A percentile compares a stretch with the other conserved stretches of the same genome.
phyloP scores from a whole-genome alignment of 352 stramenopile genomes.

The Pythium coloratum region DNA sequence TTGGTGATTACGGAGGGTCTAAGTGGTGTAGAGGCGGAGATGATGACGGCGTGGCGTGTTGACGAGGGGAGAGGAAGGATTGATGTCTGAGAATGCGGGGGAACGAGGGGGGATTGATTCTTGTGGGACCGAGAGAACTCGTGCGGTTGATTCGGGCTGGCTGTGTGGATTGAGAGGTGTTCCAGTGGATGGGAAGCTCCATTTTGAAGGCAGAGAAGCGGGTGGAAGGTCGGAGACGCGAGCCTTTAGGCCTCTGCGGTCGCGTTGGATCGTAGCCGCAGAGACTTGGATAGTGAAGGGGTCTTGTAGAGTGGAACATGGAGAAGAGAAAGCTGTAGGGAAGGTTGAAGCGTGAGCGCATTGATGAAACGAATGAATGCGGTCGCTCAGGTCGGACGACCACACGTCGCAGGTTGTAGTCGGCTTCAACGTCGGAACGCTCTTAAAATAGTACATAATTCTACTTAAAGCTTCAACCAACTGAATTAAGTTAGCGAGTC shows the following conservation, averaged over 20 bases:
- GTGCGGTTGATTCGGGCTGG: neutral
- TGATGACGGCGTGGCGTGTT: neutral
- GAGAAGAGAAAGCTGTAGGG: neutral
- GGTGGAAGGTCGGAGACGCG: neutral
- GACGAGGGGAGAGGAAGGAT: neutral
- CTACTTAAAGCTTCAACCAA: neutral
- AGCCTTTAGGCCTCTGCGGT: no score
- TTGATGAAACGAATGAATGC: no score
- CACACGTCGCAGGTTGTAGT: constrained; percentile 1
- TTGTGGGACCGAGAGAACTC: neutral
- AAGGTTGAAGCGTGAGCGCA: neutral
- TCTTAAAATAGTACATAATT: neutral
- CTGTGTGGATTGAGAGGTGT: neutral
- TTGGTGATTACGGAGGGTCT: neutral
- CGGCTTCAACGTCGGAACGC: constrained; percentile 11
- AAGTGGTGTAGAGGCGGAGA: neutral
- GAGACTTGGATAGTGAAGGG: neutral
- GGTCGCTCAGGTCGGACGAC: neutral
- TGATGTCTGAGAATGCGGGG: neutral
- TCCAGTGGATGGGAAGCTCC: neutral
- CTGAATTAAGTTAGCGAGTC: neutral
- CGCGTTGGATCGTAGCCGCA: neutral
- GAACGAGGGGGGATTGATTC: neutral
- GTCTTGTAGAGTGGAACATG: neutral
- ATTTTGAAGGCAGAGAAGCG: neutral